Evolutionary conservation across 331 rosid species (phyloP).

Genomic region (Spiraea crenata): DNA sequence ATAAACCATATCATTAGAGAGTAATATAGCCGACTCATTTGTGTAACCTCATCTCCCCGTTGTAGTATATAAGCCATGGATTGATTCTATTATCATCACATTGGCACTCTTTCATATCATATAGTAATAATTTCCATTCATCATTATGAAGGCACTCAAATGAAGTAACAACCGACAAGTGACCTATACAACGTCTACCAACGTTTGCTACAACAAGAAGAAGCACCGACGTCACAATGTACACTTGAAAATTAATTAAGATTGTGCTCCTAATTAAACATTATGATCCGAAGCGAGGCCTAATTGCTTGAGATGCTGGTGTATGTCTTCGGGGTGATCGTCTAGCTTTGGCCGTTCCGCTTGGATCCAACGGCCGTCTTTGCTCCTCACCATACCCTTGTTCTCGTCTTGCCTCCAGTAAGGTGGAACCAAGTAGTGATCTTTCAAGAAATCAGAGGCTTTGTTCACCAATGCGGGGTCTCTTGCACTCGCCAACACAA

Average conservation of each 20-base stretch:
- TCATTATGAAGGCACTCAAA: too few relatives aligned
- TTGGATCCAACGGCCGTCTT: constrained; percentile 77
- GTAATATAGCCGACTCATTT: too few relatives aligned
- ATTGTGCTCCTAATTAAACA: neutral
- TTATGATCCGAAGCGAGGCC: constrained; percentile 29
- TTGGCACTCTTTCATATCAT: too few relatives aligned
- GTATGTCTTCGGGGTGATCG: constrained; percentile 56
- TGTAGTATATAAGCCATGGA: too few relatives aligned
- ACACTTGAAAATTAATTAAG: neutral
- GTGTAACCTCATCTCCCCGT: too few relatives aligned
- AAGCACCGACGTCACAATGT: neutral
- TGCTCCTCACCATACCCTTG: constrained; percentile 64
- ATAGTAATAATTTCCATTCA: too few relatives aligned
- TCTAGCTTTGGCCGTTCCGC: constrained; percentile 63
- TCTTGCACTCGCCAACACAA: constrained; percentile 62
- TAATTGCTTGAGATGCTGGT: constrained; percentile 45
- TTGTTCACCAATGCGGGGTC: constrained; percentile 89
- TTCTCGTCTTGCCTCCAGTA: constrained; percentile 77
- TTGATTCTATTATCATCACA: too few relatives aligned
- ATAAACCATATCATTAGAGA: too few relatives aligned
- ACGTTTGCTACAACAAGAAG: too few relatives aligned
- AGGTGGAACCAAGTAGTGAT: constrained; percentile 75
- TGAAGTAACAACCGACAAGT: too few relatives aligned
- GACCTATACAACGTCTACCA: too few relatives aligned
- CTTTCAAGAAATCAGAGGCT: constrained; percentile 67